A percentile compares a stretch with the other conserved stretches of the same genome.
Evolutionary conservation across 2,329 filamentous ascomycete species (phyloP).

Genomic region (Botrytis paeoniae): DNA sequence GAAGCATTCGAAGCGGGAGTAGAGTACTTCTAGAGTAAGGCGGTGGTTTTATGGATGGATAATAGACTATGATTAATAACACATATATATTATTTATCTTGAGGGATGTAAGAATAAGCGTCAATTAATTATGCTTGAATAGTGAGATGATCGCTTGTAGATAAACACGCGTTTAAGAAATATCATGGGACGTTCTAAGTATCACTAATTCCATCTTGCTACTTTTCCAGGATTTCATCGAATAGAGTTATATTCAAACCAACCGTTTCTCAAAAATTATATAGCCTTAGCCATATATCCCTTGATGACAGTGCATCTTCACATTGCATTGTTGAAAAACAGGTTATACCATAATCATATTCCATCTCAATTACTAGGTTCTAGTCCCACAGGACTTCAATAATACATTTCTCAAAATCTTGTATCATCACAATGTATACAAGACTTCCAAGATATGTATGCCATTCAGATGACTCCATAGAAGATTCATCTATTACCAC

Average conservation of each 20-base stretch:
- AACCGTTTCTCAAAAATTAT: background rate
- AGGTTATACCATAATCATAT: too few relatives aligned
- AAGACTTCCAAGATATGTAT: too few relatives aligned
- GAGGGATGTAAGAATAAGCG: background rate
- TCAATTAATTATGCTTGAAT: background rate
- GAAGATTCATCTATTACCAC: too few relatives aligned
- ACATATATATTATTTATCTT: background rate
- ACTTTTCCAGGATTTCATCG: too few relatives aligned
- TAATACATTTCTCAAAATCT: background rate
- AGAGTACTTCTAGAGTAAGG: background rate
- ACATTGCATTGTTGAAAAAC: background rate
- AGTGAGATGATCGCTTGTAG: background rate
- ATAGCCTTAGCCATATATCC: background rate
- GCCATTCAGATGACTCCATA: too few relatives aligned
- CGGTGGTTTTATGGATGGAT: background rate
- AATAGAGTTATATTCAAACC: too few relatives aligned
- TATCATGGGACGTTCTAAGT: background rate
- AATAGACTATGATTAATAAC: background rate
- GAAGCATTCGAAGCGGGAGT: background rate
- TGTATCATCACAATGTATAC: too few relatives aligned
- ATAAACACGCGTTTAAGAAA: background rate
- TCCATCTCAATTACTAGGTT: too few relatives aligned
- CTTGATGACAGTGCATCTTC: background rate
- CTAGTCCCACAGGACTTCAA: background rate
- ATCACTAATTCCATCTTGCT: background rate